These are phyloP conservation scores for Meripilus lineatus DNA, from an alignment of 1,284 basidiomycete species.

Conservation along the genomic window DNA sequence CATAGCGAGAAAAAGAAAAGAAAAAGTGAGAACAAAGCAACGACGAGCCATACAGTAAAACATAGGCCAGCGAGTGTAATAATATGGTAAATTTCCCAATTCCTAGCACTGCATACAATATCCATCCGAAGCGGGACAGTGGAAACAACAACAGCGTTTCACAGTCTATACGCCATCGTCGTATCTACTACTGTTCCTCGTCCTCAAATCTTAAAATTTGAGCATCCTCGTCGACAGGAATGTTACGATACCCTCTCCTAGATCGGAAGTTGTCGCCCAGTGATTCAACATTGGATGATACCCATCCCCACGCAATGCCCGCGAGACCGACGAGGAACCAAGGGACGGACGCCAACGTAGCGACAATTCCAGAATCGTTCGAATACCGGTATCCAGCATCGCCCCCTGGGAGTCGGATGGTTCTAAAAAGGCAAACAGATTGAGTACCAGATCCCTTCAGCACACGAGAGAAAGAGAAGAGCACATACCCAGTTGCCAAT, in stretches of 20 bases:
- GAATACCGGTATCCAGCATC: slow-evolving; percentile 40
- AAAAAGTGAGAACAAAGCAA: too few species aligned
- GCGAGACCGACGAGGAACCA: slow-evolving; percentile 81
- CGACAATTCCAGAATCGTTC: slow-evolving; percentile 47
- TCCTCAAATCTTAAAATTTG: slow-evolving; percentile 79
- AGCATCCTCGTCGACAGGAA: slow-evolving; percentile 87
- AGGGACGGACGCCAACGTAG: slow-evolving; percentile 78
- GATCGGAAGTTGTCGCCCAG: slow-evolving; percentile 38
- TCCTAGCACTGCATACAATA: too few species aligned
- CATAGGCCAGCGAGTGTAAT: too few species aligned
- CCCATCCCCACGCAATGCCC: slow-evolving; percentile 69
- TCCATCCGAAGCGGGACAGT: too few species aligned
- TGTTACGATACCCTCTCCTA: slow-evolving; percentile 71
- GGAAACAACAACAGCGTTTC: too few species aligned
- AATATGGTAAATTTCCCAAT: too few species aligned
- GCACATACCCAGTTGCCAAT: slow-evolving; percentile 62
- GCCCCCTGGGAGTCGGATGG: slow-evolving; percentile 72
- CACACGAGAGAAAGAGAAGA: neutral
- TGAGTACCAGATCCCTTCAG: too few species aligned
- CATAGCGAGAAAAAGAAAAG: too few species aligned
- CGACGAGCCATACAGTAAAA: too few species aligned
- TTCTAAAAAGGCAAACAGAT: slow-evolving; percentile 41
- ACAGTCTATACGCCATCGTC: too few species aligned
- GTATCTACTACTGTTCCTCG: slow-evolving; percentile 67
- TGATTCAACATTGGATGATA: slow-evolving; percentile 42